Base-by-base conservation (phyloP, 108 stramenopile species). In the Skeletonema menzelii region DNA sequence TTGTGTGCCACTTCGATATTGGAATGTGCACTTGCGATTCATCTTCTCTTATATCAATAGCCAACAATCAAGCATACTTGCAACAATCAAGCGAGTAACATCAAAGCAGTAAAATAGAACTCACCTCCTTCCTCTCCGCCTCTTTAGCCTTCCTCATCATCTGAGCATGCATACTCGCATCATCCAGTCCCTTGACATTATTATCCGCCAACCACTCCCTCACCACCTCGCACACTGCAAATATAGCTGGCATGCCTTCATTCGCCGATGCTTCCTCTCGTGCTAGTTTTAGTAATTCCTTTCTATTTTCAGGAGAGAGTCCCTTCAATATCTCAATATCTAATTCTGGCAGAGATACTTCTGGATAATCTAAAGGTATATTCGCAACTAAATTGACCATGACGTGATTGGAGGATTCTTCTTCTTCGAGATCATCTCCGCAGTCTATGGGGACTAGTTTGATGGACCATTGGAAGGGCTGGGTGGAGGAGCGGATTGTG, bases 181-280 rank as follows among this genome's bases (percentile, higher is more conserved):
- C 95, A 75, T 93, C 95, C 74, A 90, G 70, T n/a, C 95, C 95
- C 80, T 91, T 90, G 35, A 84, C 81, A 69, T 96, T 96, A 67
- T 96, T 87, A 68, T 93, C 92, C 10, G 82, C 85, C 46, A 96
- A 65, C 95, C 95, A 96, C 63, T 85, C 88, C 26, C 91, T 76
- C 31, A 96, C 70, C 17, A 76, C 76, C 73, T 96, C 95, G 34
- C 89, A 90, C 8, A 96, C 82, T 27, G 92, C 84, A 83, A 88
- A 96, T 20, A 96, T 84, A 1, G 83, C 73, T 2, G 95, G 91
- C 84, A 90, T 84, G 15, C 95, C 95, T 32, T 66, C 49, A 70
- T 92, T 92, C 34, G 82, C 79, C 67, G 80, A 73, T 5, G 91
- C 90, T 79, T 91, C 91, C n/a, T 90, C 82, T 17, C 68, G 81